phyloP scores from a whole-genome alignment of 208 protist genomes.

The Leishmania amazonensis region DNA sequence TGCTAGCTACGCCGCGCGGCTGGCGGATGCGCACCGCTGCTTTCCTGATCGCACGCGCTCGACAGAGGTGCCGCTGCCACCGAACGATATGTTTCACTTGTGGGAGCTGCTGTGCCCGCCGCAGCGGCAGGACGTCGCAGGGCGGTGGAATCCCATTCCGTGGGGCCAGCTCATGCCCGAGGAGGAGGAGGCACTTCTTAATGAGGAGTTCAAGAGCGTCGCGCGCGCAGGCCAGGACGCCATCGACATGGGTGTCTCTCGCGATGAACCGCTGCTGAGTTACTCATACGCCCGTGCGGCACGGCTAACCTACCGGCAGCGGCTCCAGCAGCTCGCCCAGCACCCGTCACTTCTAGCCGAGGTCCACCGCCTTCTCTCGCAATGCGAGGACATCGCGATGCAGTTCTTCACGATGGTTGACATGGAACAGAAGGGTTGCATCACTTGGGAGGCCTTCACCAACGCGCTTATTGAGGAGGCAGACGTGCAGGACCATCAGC shows the following conservation, averaged over 20 bases:
- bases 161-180: constrained; percentile 40
- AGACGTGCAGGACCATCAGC: constrained; percentile 61
- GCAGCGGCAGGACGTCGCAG: constrained; percentile 23
- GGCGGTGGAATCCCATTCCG: constrained; percentile 31
- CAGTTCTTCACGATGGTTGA: constrained; percentile 67
- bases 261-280: constrained; percentile 11
- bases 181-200: constrained; percentile 45
- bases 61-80: constrained; percentile 30
- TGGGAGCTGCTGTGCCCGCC: constrained; percentile 34
- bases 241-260: neutral
- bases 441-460: constrained; percentile 71
- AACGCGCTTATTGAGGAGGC: constrained; percentile 75
- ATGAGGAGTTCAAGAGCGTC: constrained; percentile 12
- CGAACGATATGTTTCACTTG: constrained; percentile 18
- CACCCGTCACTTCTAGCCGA: constrained; percentile 24
- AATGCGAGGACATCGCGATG: constrained; percentile 49
- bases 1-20: constrained; percentile 18
- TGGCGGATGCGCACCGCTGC: constrained; percentile 29
- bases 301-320: constrained; percentile 30
- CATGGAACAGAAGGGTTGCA: constrained; percentile 58
- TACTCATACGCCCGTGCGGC: constrained; percentile 25
- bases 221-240: no score
- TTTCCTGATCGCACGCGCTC: constrained; percentile 17
- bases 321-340: constrained; percentile 39
- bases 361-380: constrained; percentile 32